Conservation (phyloP, 208 protist species). For the Zelonia costaricensis region DNA sequence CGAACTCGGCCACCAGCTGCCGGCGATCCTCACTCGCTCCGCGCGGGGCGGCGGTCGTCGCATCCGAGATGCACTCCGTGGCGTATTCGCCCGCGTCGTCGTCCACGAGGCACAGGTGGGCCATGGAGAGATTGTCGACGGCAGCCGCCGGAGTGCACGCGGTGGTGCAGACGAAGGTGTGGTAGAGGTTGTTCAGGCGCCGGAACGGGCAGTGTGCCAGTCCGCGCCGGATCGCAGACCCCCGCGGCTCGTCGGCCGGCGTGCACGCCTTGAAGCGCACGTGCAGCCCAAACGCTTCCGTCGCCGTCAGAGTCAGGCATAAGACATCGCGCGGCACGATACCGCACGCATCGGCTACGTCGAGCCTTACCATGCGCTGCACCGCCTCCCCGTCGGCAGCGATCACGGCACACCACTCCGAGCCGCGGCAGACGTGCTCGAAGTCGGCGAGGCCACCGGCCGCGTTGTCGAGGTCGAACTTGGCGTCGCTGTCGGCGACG, state of each 20-base stretch:
- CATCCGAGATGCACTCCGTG: not conserved
- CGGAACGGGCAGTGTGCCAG: slow-evolving; percentile 10
- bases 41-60: not conserved
- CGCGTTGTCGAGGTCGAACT: slow-evolving; percentile 4
- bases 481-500: not conserved
- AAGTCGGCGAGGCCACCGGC: not conserved
- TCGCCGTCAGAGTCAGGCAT: slow-evolving; percentile 21
- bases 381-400: slow-evolving; percentile 14
- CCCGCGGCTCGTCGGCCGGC: slow-evolving; percentile 2
- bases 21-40: not conserved
- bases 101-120: not conserved
- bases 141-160: not conserved
- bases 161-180: not conserved
- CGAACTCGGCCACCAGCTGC: slow-evolving; percentile 19
- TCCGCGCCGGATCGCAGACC: slow-evolving; percentile 1
- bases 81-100: not conserved
- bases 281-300: slow-evolving; percentile 12
- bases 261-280: slow-evolving; percentile 19
- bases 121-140: not conserved
- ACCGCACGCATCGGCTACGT: slow-evolving; percentile 8
- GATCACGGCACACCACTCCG: slow-evolving; percentile 22
- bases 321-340: slow-evolving; percentile 8
- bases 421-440: slow-evolving; percentile 5
- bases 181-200: slow-evolving; percentile 16
- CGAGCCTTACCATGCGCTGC: slow-evolving; percentile 11